Evolutionary conservation across 1,139 yeast species (phyloP).

Genomic region (Zygosaccharomyces pseudobailii): DNA sequence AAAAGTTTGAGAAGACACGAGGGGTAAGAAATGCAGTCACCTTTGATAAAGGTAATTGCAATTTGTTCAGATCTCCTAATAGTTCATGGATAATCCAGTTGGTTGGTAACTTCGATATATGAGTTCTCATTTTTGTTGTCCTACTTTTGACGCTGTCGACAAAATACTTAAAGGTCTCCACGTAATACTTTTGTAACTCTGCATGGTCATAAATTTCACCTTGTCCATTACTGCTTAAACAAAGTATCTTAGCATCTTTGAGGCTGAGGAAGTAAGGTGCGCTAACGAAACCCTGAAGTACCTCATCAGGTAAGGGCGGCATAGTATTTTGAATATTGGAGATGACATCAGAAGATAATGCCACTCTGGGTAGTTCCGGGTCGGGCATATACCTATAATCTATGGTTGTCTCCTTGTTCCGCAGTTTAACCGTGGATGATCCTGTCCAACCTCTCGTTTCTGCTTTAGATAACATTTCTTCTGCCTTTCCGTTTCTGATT

Average conservation of each 20-base stretch:
- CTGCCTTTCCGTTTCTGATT: slow-evolving; percentile 37
- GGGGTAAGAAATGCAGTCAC: slow-evolving; percentile 36
- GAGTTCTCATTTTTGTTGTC: slow-evolving; percentile 25
- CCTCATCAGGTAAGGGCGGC: slow-evolving; percentile 62
- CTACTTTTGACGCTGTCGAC: slow-evolving; percentile 25
- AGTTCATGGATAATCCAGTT: slow-evolving; percentile 86
- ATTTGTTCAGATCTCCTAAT: slow-evolving; percentile 61
- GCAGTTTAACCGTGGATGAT: slow-evolving; percentile 51
- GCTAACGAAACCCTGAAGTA: slow-evolving; percentile 45
- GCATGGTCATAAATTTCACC: slow-evolving; percentile 25
- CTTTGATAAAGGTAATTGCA: slow-evolving; percentile 41
- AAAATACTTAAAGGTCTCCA: slow-evolving; percentile 36
- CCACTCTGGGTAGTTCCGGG: slow-evolving; percentile 69
- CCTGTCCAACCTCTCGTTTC: slow-evolving; percentile 97
- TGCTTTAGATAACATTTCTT: slow-evolving; percentile 38
- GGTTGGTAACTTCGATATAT: slow-evolving; percentile 42
- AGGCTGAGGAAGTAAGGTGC: slow-evolving; percentile 56
- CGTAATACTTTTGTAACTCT: slow-evolving; percentile 53
- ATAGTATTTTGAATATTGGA: slow-evolving; percentile 39
- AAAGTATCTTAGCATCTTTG: slow-evolving; percentile 46
- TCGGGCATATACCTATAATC: slow-evolving; percentile 96
- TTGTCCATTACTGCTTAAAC: slow-evolving; percentile 24
- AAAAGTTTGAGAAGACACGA: slow-evolving; percentile 41
- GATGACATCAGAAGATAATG: slow-evolving; percentile 42
- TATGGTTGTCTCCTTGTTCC: slow-evolving; percentile 74